Evolutionary conservation across 169 alveolate species (phyloP).

Genomic region (Eimeria maxima): DNA sequence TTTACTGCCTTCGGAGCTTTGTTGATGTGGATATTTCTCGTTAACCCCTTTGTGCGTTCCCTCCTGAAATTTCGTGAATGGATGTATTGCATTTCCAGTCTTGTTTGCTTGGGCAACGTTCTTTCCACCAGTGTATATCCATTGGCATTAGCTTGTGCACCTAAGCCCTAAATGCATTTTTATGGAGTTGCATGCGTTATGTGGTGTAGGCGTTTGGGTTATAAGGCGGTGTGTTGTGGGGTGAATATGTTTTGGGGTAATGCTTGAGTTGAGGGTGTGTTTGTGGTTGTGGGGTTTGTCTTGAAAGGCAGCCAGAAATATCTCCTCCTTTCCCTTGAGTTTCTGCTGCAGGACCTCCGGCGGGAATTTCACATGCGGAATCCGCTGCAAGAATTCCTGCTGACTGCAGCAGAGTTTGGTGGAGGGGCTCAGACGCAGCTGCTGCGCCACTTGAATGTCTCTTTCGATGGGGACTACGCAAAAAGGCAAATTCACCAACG

Average conservation of each 20-base stretch:
- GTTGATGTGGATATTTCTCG: background rate
- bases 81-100: background rate
- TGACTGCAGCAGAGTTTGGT: slow-evolving; percentile 76
- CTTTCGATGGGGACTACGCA: slow-evolving; percentile 57
- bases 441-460: slow-evolving; percentile 76
- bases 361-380: slow-evolving; percentile 67
- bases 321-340: background rate
- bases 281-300: background rate
- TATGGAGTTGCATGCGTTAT: no score
- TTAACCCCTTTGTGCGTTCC: background rate
- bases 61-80: background rate
- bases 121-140: no score
- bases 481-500: slow-evolving; percentile 62
- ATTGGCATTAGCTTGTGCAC: background rate
- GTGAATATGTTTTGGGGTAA: background rate
- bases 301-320: background rate
- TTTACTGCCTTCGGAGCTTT: background rate
- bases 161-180: background rate
- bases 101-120: no score
- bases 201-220: background rate
- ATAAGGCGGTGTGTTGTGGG: background rate
- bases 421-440: slow-evolving; percentile 39
- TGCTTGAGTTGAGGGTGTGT: background rate
- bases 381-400: slow-evolving; percentile 78
- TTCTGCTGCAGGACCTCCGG: slow-evolving; percentile 64